These are phyloP conservation scores for Limonium bicolor DNA, from an alignment of 148 eudicot genomes.

Conservation along the genomic window DNA sequence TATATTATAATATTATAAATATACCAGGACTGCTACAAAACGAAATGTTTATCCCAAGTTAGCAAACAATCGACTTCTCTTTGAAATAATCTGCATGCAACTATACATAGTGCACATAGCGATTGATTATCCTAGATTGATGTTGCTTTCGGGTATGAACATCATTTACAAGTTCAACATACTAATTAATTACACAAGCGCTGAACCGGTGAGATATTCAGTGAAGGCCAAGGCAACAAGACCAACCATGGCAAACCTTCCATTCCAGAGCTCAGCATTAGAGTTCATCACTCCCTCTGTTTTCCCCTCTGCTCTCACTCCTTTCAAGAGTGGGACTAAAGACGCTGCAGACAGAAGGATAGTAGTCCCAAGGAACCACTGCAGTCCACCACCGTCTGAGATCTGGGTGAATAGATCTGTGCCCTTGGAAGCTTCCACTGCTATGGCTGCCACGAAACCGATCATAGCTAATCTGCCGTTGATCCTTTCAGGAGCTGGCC, in stretches of 20 bases:
- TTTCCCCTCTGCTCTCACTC: slow-evolving; percentile 30
- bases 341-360: slow-evolving; percentile 46
- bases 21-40: too few relatives aligned
- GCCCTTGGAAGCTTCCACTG: slow-evolving; percentile 44
- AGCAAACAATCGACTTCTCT: too few relatives aligned
- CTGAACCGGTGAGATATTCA: slow-evolving; percentile 48
- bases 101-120: too few relatives aligned
- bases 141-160: too few relatives aligned
- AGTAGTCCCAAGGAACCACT: slow-evolving; percentile 60
- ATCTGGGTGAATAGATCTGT: slow-evolving; percentile 50
- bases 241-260: slow-evolving; percentile 78
- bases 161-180: too few relatives aligned
- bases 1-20: too few relatives aligned
- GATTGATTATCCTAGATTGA: too few relatives aligned
- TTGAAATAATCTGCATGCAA: too few relatives aligned
- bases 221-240: slow-evolving; percentile 72
- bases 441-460: slow-evolving; percentile 68
- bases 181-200: too few relatives aligned
- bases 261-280: slow-evolving; percentile 74
- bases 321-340: slow-evolving; percentile 39
- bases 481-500: slow-evolving; percentile 87
- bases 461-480: slow-evolving; percentile 86
- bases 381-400: slow-evolving; percentile 47
- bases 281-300: slow-evolving; percentile 37
- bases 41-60: too few relatives aligned